phyloP scores from a whole-genome alignment of 225 moss, liverwort and hornwort species.

The Physcomitrellopsis africana region DNA sequence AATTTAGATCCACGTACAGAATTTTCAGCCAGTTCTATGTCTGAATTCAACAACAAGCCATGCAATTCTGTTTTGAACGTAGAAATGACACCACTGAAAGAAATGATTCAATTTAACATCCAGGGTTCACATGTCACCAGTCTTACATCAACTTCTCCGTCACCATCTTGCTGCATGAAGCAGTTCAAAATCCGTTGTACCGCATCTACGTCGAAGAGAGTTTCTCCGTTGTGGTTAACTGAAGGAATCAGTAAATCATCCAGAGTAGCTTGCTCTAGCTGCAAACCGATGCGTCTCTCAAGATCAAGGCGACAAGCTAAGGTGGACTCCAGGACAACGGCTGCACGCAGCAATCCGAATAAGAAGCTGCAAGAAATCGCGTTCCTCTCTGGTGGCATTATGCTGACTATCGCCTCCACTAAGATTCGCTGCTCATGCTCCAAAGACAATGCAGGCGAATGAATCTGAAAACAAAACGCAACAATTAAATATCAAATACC shows the following conservation, averaged over 20 bases:
- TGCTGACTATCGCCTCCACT: constrained; percentile 85
- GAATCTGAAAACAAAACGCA: constrained; percentile 44
- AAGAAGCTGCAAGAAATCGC: constrained; percentile 83
- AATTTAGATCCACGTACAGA: too few relatives aligned
- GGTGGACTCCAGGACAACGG: constrained; percentile 77
- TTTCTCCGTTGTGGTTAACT: constrained; percentile 76
- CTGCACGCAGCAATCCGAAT: constrained; percentile 77
- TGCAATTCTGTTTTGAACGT: too few relatives aligned
- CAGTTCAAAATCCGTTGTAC: constrained; percentile 78
- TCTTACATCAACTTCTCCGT: constrained; percentile 55
- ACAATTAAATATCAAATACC: background rate
- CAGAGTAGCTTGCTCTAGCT: constrained; percentile 83
- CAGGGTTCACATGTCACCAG: background rate
- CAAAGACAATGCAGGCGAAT: constrained; percentile 60
- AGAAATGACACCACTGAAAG: too few relatives aligned
- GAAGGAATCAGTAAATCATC: constrained; percentile 88
- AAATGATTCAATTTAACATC: too few relatives aligned
- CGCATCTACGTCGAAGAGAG: constrained; percentile 83
- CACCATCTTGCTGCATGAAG: constrained; percentile 77
- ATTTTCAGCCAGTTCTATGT: background rate
- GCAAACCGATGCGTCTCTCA: constrained; percentile 83
- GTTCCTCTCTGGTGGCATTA: constrained; percentile 79
- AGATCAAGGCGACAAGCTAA: constrained; percentile 81
- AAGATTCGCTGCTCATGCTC: constrained; percentile 91
- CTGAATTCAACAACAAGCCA: background rate